Percentiles rank a stretch among this genome's conserved stretches.
Evolutionary conservation across 2,329 filamentous ascomycete species (phyloP).

Genomic region (Dothideomycetes sp.): DNA sequence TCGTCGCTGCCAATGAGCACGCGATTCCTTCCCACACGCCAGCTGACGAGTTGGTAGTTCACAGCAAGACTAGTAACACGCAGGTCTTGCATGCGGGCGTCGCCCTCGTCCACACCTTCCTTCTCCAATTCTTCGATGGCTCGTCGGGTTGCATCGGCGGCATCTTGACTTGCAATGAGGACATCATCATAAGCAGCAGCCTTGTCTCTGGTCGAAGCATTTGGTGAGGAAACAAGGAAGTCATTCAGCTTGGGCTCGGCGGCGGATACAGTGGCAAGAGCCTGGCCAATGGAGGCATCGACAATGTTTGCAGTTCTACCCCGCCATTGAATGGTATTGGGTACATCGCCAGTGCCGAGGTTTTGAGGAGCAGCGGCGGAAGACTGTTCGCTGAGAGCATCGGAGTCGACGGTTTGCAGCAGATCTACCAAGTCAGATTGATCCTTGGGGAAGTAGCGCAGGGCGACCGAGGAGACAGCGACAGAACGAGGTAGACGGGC

Average conservation of each 20-base stretch:
- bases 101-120: conserved; percentile 75
- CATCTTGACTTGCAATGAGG: conserved; percentile 82
- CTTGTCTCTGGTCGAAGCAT: conserved; percentile 46
- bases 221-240: conserved; percentile 32
- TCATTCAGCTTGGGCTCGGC: conserved; percentile 41
- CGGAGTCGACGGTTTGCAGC: conserved; percentile 60
- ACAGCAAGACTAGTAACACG: conserved; percentile 89
- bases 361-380: conserved; percentile 5
- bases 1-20: conserved; percentile 77
- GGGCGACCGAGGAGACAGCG: conserved; percentile 67
- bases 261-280: conserved; percentile 57
- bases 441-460: conserved; percentile 62
- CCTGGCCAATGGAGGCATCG: conserved; percentile 81
- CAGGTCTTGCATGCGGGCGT: conserved; percentile 79
- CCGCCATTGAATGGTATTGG: conserved; percentile 75
- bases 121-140: conserved; percentile 81
- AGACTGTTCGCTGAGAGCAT: conserved; percentile 47
- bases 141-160: conserved; percentile 83
- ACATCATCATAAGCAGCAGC: conserved; percentile 86
- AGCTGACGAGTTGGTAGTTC: conserved; percentile 87
- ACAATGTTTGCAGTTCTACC: conserved; percentile 77
- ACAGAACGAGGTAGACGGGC: conserved; percentile 77
- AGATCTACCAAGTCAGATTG: conserved; percentile 51
- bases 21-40: conserved; percentile 87
- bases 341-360: conserved; percentile 34